Percentiles rank a stretch among this genome's conserved stretches.
phyloP scores from a whole-genome alignment of 2,329 filamentous ascomycete genomes.

The Penicillium rolfsii region DNA sequence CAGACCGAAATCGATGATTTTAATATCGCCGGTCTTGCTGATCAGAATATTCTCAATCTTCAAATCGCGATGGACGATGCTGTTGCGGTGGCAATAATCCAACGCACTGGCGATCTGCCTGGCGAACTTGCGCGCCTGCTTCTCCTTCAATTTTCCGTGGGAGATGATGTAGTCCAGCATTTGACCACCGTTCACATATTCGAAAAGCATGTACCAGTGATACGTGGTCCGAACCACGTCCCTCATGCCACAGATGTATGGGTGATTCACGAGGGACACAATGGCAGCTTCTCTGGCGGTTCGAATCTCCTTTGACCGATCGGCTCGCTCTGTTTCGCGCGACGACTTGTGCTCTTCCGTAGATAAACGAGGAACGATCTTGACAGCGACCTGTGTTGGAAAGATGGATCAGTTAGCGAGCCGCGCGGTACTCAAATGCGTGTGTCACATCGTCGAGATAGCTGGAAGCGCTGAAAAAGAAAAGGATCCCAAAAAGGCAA shows the following conservation, averaged over 20 bases:
- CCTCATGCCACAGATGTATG: constrained; percentile 92
- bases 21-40: constrained; percentile 98
- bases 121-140: constrained; percentile 96
- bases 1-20: constrained; percentile 97
- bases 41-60: constrained; percentile 99
- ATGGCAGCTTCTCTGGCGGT: constrained; percentile 96
- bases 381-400: constrained; percentile 80
- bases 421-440: neutral
- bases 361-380: constrained; percentile 91
- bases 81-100: constrained; percentile 97
- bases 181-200: constrained; percentile 97
- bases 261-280: constrained; percentile 89
- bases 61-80: constrained; percentile 93
- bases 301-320: constrained; percentile 94
- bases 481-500: neutral
- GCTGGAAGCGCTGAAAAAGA: neutral
- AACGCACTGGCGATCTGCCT: constrained; percentile 95
- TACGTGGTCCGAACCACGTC: constrained; percentile 95
- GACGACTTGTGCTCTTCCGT: constrained; percentile 71
- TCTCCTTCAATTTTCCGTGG: constrained; percentile 95
- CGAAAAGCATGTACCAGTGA: constrained; percentile 99
- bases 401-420: constrained; percentile 13
- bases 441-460: neutral
- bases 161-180: constrained; percentile 99
- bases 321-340: constrained; percentile 81